Conservation (phyloP, 768 basidiomycete genomes). For the Boletus rex-veris region DNA sequence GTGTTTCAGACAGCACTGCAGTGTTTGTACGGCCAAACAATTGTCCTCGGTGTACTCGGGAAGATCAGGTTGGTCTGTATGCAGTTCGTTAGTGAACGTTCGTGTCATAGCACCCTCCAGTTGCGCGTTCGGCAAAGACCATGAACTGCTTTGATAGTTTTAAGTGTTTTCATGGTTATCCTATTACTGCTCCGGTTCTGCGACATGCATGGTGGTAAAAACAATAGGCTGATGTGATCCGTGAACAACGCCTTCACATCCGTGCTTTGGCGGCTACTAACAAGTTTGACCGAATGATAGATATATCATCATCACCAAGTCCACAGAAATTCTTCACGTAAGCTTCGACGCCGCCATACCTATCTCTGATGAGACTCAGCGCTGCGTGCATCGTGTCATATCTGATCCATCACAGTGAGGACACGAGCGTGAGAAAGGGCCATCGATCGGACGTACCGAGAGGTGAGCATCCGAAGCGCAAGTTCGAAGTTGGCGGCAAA, state of each 20-base stretch:
- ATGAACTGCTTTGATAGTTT: background rate
- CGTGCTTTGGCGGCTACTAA: slow-evolving; percentile 35
- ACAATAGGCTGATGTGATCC: background rate
- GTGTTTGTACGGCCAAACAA: too few relatives aligned
- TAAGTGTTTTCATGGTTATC: background rate
- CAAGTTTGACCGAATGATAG: slow-evolving; percentile 55
- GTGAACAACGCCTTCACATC: slow-evolving; percentile 17
- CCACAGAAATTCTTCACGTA: slow-evolving; percentile 57
- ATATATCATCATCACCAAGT: slow-evolving; percentile 62
- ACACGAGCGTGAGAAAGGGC: background rate
- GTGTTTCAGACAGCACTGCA: too few relatives aligned
- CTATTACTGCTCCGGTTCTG: background rate
- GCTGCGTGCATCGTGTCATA: slow-evolving; percentile 76
- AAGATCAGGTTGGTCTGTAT: too few relatives aligned
- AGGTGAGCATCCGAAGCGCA: slow-evolving; percentile 80
- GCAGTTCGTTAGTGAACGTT: too few relatives aligned
- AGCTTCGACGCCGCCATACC: slow-evolving; percentile 64
- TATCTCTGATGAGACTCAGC: slow-evolving; percentile 53
- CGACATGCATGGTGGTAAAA: slow-evolving; percentile 2
- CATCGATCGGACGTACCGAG: slow-evolving; percentile 45
- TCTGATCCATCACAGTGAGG: slow-evolving; percentile 33
- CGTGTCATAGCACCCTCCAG: too few relatives aligned
- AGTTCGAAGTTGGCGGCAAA: slow-evolving; percentile 73
- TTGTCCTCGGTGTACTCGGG: too few relatives aligned
- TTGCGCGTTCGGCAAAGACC: too few relatives aligned